Base-by-base conservation (phyloP, 129 eudicot species). In the Flaveria ramosissima region DNA sequence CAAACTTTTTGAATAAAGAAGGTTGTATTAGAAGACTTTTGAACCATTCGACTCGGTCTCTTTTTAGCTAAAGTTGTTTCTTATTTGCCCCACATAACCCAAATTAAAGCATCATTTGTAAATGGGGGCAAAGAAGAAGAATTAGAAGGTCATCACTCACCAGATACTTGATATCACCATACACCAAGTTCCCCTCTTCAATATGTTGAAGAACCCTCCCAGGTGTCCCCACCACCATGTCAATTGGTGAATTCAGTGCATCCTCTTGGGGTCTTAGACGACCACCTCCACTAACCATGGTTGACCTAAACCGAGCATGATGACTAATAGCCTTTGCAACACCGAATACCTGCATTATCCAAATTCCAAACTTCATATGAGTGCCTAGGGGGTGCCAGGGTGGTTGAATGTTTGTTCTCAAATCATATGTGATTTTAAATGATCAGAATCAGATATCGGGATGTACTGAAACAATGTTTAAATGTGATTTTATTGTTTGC, bases 251-350 rank as follows among this genome's bases (percentile, higher is more conserved):
- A 83, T 90, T 90, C 55, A 93, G 83, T 43, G 88, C 90, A 75
- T 93, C 97, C 74, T 90, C 98, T 77, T 93, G 98, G 57, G 98
- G 98, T 77, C 88, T 89, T 79, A 93, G 32, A 74, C 92, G 95
- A 61, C 93, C 89, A 57, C 98, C 98, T 19, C 98, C 98, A 75
- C 98, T 93, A 7, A 93, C 88, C 98, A 93, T 93, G 81, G 97
- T 93, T 70, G 96, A 84, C 83, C 98, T 87, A 82, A 93, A 93
- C 72, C 93, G 85, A 36, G 98, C 98, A 82, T 93, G 98, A 61
- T 90, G 98, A 81, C 98, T 93, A 45, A 93, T 85, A 51, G 96
- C 79, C 86, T 93, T 93, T 66, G 98, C 82, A 47, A 93, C 98
- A 56, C 91, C 85, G 42, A 84, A 93, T 10, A 93, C 98, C 98